Evolutionary conservation across 768 basidiomycete species (phyloP).

Genomic region (Pleurotus cornucopiae): DNA sequence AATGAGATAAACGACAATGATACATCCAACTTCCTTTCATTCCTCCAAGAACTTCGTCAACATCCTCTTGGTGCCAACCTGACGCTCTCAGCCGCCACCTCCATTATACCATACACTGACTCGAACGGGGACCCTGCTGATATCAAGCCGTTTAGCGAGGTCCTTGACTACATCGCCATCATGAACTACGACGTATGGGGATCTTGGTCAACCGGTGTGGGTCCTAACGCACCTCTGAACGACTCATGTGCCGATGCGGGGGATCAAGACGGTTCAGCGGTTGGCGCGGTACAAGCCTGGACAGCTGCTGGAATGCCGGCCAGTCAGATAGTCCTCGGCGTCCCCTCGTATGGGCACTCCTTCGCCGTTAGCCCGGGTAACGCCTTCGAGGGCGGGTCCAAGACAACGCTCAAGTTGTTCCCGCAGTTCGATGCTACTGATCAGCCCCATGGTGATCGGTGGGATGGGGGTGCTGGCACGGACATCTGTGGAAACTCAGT

Average conservation of each 20-base stretch:
- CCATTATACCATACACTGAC: conserved; percentile 20
- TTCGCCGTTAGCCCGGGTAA: conserved; percentile 38
- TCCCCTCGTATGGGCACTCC: conserved; percentile 82
- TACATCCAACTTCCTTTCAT: conserved; percentile 61
- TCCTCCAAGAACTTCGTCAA: conserved; percentile 58
- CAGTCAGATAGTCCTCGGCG: conserved; percentile 72
- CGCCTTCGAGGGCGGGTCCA: conserved; percentile 29
- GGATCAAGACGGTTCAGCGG: conserved; percentile 70
- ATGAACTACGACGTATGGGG: conserved; percentile 58
- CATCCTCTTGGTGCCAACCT: conserved; percentile 39
- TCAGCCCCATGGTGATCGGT: conserved; percentile 50
- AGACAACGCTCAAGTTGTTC: conserved; percentile 37
- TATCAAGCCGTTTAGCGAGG: conserved; percentile 55
- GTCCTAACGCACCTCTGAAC: conserved; percentile 81
- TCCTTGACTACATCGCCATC: conserved; percentile 42
- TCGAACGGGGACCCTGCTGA: conserved; percentile 53
- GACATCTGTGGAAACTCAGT: conserved; percentile 58
- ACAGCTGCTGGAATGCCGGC: conserved; percentile 71
- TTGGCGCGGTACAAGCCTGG: conserved; percentile 73
- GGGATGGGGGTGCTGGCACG: conserved; percentile 42
- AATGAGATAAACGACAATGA: conserved; percentile 51
- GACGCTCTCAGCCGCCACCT: conserved; percentile 37
- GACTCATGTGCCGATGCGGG: conserved; percentile 64
- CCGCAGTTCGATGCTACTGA: conserved; percentile 44
- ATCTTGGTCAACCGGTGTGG: conserved; percentile 49